Percentiles rank a stretch among this genome's conserved stretches.
Conservation (phyloP, 805 yeast genomes). For the Myxozyma monticola region DNA sequence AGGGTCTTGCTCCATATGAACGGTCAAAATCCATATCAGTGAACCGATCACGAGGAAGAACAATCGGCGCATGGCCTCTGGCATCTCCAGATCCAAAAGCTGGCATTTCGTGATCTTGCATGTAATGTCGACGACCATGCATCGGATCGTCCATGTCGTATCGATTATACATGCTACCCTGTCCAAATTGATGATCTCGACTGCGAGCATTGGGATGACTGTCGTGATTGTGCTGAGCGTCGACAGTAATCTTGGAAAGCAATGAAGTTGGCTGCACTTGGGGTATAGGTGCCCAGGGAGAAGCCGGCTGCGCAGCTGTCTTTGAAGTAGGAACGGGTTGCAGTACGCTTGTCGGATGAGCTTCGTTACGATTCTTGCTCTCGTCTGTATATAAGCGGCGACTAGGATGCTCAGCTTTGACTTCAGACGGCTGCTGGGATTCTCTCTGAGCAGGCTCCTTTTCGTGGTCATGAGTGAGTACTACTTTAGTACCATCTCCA, state of each 20-base stretch:
- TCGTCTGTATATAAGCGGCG: too few relatives aligned
- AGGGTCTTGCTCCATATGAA: slow-evolving; percentile 19
- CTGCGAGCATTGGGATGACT: not conserved
- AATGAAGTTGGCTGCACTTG: slow-evolving; percentile 21
- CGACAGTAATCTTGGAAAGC: slow-evolving; percentile 2
- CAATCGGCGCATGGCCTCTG: slow-evolving; percentile 19
- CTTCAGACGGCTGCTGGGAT: not conserved
- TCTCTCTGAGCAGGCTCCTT: too few relatives aligned
- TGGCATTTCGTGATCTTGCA: slow-evolving; percentile 8
- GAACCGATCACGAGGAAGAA: slow-evolving; percentile 24
- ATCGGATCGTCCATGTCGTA: not conserved
- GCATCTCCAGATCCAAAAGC: slow-evolving; percentile 16
- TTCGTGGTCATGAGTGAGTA: slow-evolving; percentile 24
- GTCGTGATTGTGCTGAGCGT: slow-evolving; percentile 1
- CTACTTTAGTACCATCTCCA: slow-evolving; percentile 34
- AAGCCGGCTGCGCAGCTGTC: slow-evolving; percentile 7
- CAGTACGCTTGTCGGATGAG: too few relatives aligned
- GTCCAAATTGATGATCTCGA: not conserved
- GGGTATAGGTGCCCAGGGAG: slow-evolving; percentile 31
- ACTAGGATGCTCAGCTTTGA: too few relatives aligned
- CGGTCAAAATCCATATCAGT: slow-evolving; percentile 25
- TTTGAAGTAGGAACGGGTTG: not conserved
- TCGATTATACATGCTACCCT: not conserved
- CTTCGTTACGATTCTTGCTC: too few relatives aligned
- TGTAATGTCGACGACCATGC: slow-evolving; percentile 6